Evolutionary conservation across 2,329 filamentous ascomycete species (phyloP).

Genomic region (Scedosporium minutisporum): DNA sequence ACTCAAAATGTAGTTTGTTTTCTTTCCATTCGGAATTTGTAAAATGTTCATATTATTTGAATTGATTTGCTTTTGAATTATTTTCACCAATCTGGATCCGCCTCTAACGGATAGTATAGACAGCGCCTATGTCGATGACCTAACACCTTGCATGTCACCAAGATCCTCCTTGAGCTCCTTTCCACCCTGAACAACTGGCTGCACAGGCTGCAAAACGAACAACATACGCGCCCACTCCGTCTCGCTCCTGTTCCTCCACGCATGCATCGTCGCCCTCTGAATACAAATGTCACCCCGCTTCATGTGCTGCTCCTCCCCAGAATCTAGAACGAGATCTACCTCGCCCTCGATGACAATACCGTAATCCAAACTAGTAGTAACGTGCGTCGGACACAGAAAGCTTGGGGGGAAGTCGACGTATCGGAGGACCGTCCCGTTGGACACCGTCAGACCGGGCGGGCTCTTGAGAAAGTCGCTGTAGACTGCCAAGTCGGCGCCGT

Average conservation of each 20-base stretch:
- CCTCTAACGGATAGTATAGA: background rate
- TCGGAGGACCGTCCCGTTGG: slow-evolving; percentile 32
- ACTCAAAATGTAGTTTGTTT: background rate
- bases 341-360: slow-evolving; percentile 45
- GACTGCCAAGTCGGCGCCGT: slow-evolving; percentile 26
- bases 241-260: slow-evolving; percentile 37
- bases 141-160: slow-evolving; percentile 16
- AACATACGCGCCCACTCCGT: slow-evolving; percentile 27
- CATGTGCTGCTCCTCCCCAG: slow-evolving; percentile 36
- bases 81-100: too few relatives aligned
- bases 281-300: slow-evolving; percentile 43
- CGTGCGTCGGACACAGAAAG: slow-evolving; percentile 33
- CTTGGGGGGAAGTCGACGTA: slow-evolving; percentile 38
- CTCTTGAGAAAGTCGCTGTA: slow-evolving; percentile 23
- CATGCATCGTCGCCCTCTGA: slow-evolving; percentile 45
- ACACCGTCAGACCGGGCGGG: slow-evolving; percentile 21
- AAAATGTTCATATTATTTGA: too few relatives aligned
- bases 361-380: slow-evolving; percentile 44
- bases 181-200: slow-evolving; percentile 8
- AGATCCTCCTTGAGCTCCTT: slow-evolving; percentile 23
- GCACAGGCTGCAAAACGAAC: slow-evolving; percentile 14
- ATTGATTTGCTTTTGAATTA: too few relatives aligned
- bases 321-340: slow-evolving; percentile 41
- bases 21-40: background rate
- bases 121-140: slow-evolving; percentile 11